Evolutionary conservation across 148 eudicot genomes (phyloP), one percentile per base, ranked within the genome.

Genomic region (Cornus suecica): DNA sequence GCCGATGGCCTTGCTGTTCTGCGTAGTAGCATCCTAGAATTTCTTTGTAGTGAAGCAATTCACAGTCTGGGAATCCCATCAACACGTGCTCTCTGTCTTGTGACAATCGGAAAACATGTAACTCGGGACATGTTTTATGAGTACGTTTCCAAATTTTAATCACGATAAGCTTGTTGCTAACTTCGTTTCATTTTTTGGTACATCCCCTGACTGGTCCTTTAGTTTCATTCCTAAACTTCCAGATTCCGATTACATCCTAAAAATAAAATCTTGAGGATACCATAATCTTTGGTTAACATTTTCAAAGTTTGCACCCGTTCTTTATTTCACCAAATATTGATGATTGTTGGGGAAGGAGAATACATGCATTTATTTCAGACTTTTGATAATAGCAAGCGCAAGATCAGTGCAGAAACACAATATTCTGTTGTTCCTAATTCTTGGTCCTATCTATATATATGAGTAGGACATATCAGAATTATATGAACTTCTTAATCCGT

Each of bases 1-100:
- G 99, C 99, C 37, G 99, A 95, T 84, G 99, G 99, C 52, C 89
- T 95, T 76, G 99, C 99, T 51, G 99, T 95, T 73, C 84, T 95
- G 66, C 91, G 99, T 26, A 95, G 99, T 80, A 95, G 99, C 77
- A 86, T 95, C 34, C 86, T 97, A 15, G 99, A 95, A 69, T 95
- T 95, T 76, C 91, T 95, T 56, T 95, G 99, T 74, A 95, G 99
- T 80, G 99, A 95, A 84, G 97, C 99, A 67, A 95, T 95, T 90
- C 97, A 95, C 65, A 80, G 90, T 78, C 90, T 95, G 11, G 99
- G 97, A 74, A 91, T 95, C 83, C 99, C 99, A 32, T 91, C 99
- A 27, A 95, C 99, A 10, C 97, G 99, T 70, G 99, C 97, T 13
- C 92, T 95, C 60, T 89, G 97, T 83, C 90, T 95, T 73, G 93